A percentile compares a stretch with the other conserved stretches of the same genome.
phyloP scores from a whole-genome alignment of 2,329 filamentous ascomycete species.

The Herpotrichia juniperi region DNA sequence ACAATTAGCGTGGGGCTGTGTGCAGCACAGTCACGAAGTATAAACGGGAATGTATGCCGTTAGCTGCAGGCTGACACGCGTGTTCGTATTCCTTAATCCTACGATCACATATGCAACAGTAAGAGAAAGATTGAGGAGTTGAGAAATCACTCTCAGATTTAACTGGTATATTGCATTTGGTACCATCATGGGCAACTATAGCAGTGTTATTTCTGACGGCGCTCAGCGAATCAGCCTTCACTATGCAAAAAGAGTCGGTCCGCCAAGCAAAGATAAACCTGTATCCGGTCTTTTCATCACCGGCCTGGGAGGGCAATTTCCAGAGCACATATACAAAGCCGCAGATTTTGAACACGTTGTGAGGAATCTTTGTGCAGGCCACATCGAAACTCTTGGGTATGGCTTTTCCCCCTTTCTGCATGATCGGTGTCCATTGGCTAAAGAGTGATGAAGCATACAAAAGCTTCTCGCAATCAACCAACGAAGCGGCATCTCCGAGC shows the following conservation, averaged over 20 bases:
- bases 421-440: not conserved
- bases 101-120: too few species aligned
- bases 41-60: too few species aligned
- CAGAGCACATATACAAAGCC: not conserved
- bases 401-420: not conserved
- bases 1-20: too few species aligned
- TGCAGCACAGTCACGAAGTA: too few species aligned
- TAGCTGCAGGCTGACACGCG: too few species aligned
- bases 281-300: not conserved
- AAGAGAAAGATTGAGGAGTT: too few species aligned
- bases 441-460: slow-evolving; percentile 14
- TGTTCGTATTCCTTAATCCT: too few species aligned
- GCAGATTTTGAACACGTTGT: not conserved
- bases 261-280: not conserved
- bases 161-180: not conserved
- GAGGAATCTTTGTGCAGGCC: not conserved
- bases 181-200: not conserved
- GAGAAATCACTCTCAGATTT: too few species aligned
- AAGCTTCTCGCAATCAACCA: slow-evolving; percentile 20
- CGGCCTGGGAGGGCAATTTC: not conserved
- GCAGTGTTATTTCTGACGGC: not conserved
- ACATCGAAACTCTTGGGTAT: not conserved
- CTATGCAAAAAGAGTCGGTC: not conserved
- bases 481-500: slow-evolving; percentile 20
- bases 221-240: not conserved